Conservation (phyloP, 1,139 yeast species). For the Wickerhamiella infanticola region DNA sequence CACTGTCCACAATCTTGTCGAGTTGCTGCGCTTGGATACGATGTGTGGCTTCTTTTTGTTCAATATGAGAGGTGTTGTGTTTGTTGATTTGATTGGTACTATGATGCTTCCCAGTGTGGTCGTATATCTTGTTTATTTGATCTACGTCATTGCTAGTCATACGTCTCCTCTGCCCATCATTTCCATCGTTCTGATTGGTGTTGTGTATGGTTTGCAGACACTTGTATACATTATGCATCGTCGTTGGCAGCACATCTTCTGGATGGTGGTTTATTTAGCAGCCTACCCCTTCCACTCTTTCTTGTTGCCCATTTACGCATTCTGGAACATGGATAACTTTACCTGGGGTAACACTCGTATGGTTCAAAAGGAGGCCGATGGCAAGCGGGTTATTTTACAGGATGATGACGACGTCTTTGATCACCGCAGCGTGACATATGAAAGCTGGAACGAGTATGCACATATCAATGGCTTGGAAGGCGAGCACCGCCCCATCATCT, state of each 20-base stretch:
- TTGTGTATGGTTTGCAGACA: slow-evolving; percentile 26
- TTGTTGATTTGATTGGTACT: slow-evolving; percentile 25
- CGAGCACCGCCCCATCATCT: slow-evolving; percentile 23
- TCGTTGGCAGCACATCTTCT: slow-evolving; percentile 27
- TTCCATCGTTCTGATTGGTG: slow-evolving; percentile 23
- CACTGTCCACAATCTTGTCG: slow-evolving; percentile 26
- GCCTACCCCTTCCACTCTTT: slow-evolving; percentile 27
- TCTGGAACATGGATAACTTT: slow-evolving; percentile 28
- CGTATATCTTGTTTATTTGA: slow-evolving; percentile 23
- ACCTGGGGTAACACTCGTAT: slow-evolving; percentile 31
- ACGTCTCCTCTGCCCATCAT: slow-evolving; percentile 23
- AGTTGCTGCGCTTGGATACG: slow-evolving; percentile 21
- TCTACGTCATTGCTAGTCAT: slow-evolving; percentile 21
- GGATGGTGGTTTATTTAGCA: slow-evolving; percentile 26
- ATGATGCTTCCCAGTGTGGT: slow-evolving; percentile 25
- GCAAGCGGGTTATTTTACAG: slow-evolving; percentile 22
- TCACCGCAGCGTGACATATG: slow-evolving; percentile 21
- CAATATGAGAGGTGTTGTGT: slow-evolving; percentile 25
- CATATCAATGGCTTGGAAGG: slow-evolving; percentile 24
- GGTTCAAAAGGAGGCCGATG: slow-evolving; percentile 27
- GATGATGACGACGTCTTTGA: slow-evolving; percentile 22
- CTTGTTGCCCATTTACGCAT: slow-evolving; percentile 24
- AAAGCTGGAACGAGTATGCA: slow-evolving; percentile 25
- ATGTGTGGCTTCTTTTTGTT: slow-evolving; percentile 26
- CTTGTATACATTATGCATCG: slow-evolving; percentile 23